Conservation (phyloP, 768 basidiomycete genomes). For the Auricularia cornea region DNA sequence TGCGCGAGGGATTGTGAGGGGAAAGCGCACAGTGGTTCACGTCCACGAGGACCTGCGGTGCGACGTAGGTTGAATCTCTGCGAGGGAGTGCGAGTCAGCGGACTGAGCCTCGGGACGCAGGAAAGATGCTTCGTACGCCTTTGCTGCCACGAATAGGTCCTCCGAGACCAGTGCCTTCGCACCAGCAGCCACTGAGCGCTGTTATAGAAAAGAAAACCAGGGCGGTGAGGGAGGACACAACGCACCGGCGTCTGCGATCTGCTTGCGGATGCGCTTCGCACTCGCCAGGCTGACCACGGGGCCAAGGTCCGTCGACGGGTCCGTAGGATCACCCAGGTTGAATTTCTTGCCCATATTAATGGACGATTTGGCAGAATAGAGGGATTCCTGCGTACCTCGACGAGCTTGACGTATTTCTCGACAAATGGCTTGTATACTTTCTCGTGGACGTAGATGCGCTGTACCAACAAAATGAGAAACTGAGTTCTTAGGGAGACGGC, state of each 20-base stretch:
- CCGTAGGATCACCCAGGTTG: constrained; percentile 79
- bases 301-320: constrained; percentile 68
- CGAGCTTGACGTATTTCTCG: constrained; percentile 56
- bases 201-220: background rate
- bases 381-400: constrained; percentile 50
- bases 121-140: constrained; percentile 38
- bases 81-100: constrained; percentile 1
- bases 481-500: no score
- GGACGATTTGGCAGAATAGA: no score
- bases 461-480: background rate
- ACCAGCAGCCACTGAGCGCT: constrained; percentile 54
- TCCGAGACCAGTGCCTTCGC: constrained; percentile 70
- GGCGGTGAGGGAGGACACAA: background rate
- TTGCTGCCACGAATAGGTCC: constrained; percentile 56
- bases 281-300: constrained; percentile 88
- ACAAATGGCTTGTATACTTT: constrained; percentile 75
- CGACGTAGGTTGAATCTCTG: constrained; percentile 80
- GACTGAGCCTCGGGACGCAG: background rate
- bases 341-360: no score
- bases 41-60: constrained; percentile 82
- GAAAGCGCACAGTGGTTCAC: constrained; percentile 72
- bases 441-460: constrained; percentile 94
- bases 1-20: constrained; percentile 1
- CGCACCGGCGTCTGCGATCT: constrained; percentile 76
- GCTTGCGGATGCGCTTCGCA: constrained; percentile 77